phyloP scores from a whole-genome alignment of 352 stramenopile species.

The Globisporangium paddicum region DNA sequence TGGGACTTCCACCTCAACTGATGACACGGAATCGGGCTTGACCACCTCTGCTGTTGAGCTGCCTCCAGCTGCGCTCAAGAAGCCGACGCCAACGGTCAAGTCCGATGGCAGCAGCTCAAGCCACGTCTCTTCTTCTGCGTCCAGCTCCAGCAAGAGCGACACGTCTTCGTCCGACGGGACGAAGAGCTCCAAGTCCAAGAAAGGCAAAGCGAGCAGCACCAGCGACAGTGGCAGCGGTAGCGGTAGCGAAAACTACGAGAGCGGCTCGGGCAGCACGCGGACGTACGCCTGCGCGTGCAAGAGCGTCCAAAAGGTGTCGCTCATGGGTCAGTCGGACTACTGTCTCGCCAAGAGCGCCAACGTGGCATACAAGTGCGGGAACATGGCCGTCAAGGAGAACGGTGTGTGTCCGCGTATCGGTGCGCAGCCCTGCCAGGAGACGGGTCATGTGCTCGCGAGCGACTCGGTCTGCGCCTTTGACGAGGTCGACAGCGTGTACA shows the following conservation, averaged over 20 bases:
- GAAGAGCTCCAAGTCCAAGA: not conserved
- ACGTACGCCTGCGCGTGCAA: slow-evolving; percentile 44
- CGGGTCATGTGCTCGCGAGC: slow-evolving; percentile 52
- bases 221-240: slow-evolving; percentile 10
- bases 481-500: slow-evolving; percentile 60
- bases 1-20: not conserved
- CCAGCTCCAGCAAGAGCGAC: not conserved
- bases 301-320: slow-evolving; percentile 41
- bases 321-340: slow-evolving; percentile 73
- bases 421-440: slow-evolving; percentile 50
- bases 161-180: not conserved
- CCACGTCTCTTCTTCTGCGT: not conserved
- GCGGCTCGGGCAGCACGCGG: slow-evolving; percentile 22
- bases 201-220: not conserved
- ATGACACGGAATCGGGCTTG: not conserved
- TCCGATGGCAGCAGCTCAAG: not conserved
- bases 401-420: slow-evolving; percentile 50
- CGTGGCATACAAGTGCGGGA: slow-evolving; percentile 65
- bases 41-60: not conserved
- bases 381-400: slow-evolving; percentile 36
- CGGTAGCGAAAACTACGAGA: slow-evolving; percentile 16
- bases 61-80: not conserved
- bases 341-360: slow-evolving; percentile 38
- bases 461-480: slow-evolving; percentile 59
- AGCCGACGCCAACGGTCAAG: not conserved